Percentiles rank a stretch among this genome's conserved stretches.
These are phyloP conservation scores for Hypoxylon perforatum DNA, from an alignment of 495 filamentous ascomycete genomes.

Conservation along the genomic window DNA sequence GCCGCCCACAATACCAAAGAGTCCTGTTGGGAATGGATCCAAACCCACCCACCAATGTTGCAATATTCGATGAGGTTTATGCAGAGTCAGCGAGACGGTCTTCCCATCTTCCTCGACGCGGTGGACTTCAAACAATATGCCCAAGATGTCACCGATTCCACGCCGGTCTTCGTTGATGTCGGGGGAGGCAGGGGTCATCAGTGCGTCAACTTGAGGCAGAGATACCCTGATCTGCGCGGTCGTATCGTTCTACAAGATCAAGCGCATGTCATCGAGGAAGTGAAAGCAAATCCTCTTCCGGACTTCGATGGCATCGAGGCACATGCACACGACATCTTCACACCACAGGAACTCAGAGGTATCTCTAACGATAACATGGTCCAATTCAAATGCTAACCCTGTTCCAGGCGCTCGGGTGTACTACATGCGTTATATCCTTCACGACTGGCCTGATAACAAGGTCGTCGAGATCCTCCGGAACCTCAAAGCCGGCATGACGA, in stretches of 20 bases:
- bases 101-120: slow-evolving; percentile 27
- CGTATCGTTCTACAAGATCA: slow-evolving; percentile 63
- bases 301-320: slow-evolving; percentile 43
- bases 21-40: slow-evolving; percentile 45
- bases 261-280: slow-evolving; percentile 49
- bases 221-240: slow-evolving; percentile 52
- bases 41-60: slow-evolving; percentile 23
- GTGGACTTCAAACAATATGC: slow-evolving; percentile 31
- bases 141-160: slow-evolving; percentile 18
- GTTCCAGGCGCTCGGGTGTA: slow-evolving; percentile 54
- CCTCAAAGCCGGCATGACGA: slow-evolving; percentile 46
- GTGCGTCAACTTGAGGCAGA: slow-evolving; percentile 46
- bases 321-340: slow-evolving; percentile 63
- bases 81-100: slow-evolving; percentile 21
- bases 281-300: slow-evolving; percentile 22
- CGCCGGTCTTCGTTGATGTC: slow-evolving; percentile 52
- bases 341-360: slow-evolving; percentile 58
- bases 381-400: too few species aligned
- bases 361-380: neutral
- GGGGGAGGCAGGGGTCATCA: slow-evolving; percentile 54
- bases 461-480: slow-evolving; percentile 50
- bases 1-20: slow-evolving; percentile 30
- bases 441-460: slow-evolving; percentile 55
- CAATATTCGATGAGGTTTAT: slow-evolving; percentile 32
- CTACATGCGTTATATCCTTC: slow-evolving; percentile 59